Percentiles rank a stretch among this genome's conserved stretches.
Evolutionary conservation across 1,139 yeast genomes (phyloP).

Genomic region (Candida buenavistaensis): DNA sequence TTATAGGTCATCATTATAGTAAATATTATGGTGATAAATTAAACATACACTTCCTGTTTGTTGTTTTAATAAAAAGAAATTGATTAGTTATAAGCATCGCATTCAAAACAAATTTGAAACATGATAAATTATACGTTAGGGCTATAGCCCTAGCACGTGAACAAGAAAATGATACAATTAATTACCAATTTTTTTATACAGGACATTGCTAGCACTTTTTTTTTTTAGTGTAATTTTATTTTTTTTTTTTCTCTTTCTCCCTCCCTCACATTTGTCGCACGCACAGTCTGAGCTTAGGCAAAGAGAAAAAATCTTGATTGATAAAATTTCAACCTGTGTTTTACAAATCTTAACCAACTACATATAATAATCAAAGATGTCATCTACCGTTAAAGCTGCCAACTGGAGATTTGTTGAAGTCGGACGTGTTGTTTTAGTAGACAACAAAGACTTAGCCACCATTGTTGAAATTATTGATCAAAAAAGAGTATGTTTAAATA

Average conservation of each 20-base stretch:
- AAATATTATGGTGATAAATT: not conserved
- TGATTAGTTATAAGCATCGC: no score
- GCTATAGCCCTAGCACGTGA: conserved; percentile 11
- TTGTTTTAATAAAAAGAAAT: conserved; percentile 1
- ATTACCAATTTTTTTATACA: no score
- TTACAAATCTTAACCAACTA: conserved; percentile 8
- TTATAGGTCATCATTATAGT: conserved; percentile 45
- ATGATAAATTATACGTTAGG: no score
- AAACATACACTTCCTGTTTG: conserved; percentile 6
- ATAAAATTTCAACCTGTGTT: conserved; percentile 3
- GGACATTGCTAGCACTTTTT: not conserved
- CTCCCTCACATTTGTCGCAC: not conserved
- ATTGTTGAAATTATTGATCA: conserved; percentile 98
- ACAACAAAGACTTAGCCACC: conserved; percentile 83
- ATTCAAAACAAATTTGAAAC: no score
- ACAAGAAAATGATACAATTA: no score
- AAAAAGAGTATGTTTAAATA: conserved; percentile 83
- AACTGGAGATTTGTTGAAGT: conserved; percentile 99
- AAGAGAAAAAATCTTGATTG: conserved; percentile 6
- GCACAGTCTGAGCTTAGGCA: no score
- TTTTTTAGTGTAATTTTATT: not conserved
- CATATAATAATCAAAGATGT: conserved; percentile 23
- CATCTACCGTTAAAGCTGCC: conserved; percentile 85
- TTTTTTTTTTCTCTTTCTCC: conserved; percentile 1
- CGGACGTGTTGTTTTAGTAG: conserved; percentile 96